These are phyloP conservation scores for Aspergillus sp. DNA, from an alignment of 2,329 filamentous ascomycete genomes.

Conservation along the genomic window DNA sequence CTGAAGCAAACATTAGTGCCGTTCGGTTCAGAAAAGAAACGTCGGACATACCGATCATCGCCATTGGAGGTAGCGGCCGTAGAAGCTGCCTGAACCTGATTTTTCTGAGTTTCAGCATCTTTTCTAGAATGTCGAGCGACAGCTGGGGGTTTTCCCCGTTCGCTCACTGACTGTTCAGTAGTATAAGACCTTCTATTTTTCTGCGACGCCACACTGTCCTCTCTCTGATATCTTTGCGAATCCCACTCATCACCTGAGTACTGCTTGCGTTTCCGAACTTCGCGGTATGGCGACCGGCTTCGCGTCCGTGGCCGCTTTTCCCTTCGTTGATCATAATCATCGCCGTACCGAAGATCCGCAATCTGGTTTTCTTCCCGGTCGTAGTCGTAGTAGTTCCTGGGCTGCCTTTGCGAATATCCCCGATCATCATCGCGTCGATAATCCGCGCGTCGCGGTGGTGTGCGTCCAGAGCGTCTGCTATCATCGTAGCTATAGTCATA, in stretches of 20 bases:
- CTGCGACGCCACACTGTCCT: conserved; percentile 26
- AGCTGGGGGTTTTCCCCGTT: conserved; percentile 61
- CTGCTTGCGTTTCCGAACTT: conserved; percentile 38
- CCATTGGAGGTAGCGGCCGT: conserved; percentile 32
- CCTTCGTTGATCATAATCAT: conserved; percentile 49
- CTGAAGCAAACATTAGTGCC: conserved; percentile 20
- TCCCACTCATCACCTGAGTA: conserved; percentile 39
- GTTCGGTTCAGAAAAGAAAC: background rate
- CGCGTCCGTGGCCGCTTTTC: conserved; percentile 59
- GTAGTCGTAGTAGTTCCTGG: conserved; percentile 51
- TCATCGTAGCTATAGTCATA: conserved; percentile 12
- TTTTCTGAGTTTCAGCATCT: conserved; percentile 69
- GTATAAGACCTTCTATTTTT: conserved; percentile 48
- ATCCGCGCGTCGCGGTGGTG: conserved; percentile 32
- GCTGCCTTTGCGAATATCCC: conserved; percentile 41
- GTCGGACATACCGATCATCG: conserved; percentile 45
- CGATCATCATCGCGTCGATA: conserved; percentile 44
- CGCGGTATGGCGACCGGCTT: conserved; percentile 49
- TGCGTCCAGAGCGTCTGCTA: conserved; percentile 28
- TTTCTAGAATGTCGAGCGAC: conserved; percentile 59
- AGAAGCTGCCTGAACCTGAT: conserved; percentile 55
- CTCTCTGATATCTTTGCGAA: conserved; percentile 24
- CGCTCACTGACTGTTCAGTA: conserved; percentile 63
- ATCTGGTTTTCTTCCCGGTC: conserved; percentile 47
- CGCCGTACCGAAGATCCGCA: conserved; percentile 48